Base-by-base conservation (phyloP, 257 asterid genomes). In the Lantana camara region DNA sequence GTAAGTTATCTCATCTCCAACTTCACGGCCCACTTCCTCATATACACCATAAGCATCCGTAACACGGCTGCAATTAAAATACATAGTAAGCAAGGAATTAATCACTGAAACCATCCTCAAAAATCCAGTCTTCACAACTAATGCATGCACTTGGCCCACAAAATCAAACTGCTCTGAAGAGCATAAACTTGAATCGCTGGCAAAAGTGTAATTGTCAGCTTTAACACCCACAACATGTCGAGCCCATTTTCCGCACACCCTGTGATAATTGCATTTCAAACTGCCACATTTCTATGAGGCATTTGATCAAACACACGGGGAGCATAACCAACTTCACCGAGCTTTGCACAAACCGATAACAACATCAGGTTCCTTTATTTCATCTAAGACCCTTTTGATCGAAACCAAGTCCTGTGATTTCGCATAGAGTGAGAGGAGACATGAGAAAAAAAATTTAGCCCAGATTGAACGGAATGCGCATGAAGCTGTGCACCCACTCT, bases 181-280 rank as follows among this genome's bases (percentile, higher is more conserved):
- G 68, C 91, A 89, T 45, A 83, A 72, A 59, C 97, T 86, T 41
- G 89, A 74, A 57, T 89, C 80, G 73, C 95, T 75, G 20, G 98
- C 95, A 78, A 85, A 78, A 48, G 89, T 79, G 54, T 89, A 92
- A 72, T 87, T 75, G 76, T 92, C 98, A 37, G 50, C 77, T 63
- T 70, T 42, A 38, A 89, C 83, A 64, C 87, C 95, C 70, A 63
- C 46, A 30, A 16, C 51, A 35, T 75, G 4, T 64, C 71, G 47
- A 13, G 60, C 32, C 95, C 85, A 29, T 75, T 78, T 22, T 81
- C 88, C 1, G 74, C 92, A 55, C 86, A 84, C 30, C 98, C 98
- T 0, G 98, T 86, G 49, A 92, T 83, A 73, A 92, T 66, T 1
- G 97, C 96, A 57, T 89, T 92, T 97, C 98, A 92, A 47, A 89